Evolutionary conservation across 202 grass and related monocot genomes (phyloP).

Genomic region (Elaeis oleifera): DNA sequence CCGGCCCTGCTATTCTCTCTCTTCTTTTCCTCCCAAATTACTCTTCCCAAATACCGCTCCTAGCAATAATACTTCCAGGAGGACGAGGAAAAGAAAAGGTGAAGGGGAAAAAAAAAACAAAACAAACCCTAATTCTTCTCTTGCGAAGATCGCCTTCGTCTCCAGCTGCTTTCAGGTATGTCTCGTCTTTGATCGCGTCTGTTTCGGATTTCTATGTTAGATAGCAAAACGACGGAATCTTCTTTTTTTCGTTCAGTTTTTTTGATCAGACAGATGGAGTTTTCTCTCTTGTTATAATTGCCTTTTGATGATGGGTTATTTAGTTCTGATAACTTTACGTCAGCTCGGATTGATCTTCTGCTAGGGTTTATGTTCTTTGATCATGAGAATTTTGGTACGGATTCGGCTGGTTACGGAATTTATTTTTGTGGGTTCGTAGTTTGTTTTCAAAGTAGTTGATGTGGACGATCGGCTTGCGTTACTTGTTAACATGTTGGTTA

Average conservation of each 20-base stretch:
- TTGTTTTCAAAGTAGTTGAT: too few species aligned
- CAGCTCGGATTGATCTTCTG: too few species aligned
- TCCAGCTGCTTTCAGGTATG: not conserved
- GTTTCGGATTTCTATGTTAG: not conserved
- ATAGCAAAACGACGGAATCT: not conserved
- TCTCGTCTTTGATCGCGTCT: not conserved
- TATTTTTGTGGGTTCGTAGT: too few species aligned
- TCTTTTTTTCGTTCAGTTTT: not conserved
- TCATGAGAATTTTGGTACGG: too few species aligned
- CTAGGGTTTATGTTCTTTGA: too few species aligned
- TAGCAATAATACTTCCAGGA: not conserved
- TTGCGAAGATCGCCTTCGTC: not conserved
- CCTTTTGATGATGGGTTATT: too few species aligned
- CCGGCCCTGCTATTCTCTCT: not conserved
- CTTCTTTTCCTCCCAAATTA: not conserved
- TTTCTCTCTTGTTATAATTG: too few species aligned
- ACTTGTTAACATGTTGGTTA: too few species aligned
- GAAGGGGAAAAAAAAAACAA: not conserved
- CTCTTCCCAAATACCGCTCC: not conserved
- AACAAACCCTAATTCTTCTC: not conserved
- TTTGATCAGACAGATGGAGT: not conserved
- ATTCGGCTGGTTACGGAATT: too few species aligned
- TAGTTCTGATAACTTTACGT: too few species aligned
- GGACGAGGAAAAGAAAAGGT: not conserved
- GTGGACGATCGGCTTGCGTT: too few species aligned